Evolutionary conservation across 2,329 filamentous ascomycete genomes (phyloP), one percentile per base, ranked within the genome.

Genomic region (Diaporthe australafricana): DNA sequence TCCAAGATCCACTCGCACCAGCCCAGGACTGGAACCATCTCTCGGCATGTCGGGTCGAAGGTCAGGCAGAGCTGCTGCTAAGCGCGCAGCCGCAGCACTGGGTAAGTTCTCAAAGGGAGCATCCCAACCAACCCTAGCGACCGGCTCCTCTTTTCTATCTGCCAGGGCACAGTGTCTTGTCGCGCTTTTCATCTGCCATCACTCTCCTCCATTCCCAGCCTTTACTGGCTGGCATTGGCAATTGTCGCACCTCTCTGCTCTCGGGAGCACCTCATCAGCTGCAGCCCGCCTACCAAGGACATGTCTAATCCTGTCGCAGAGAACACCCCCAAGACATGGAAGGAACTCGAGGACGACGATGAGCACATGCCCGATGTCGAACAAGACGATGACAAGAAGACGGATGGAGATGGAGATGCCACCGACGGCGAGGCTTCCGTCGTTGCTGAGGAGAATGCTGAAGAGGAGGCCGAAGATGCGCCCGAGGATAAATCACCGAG

Each of bases 401-500:
- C 42, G 40, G 78, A 79, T 5, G 78, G 80, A 73, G 81, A 81
- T 27, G 81, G 81, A 4, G 78, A 74, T 9, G 83, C 78, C 3
- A 78, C 75, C 16, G 81, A 78, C 11, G 79, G 81, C 22, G 85
- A 85, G 25, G 83, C 84, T 62, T 83, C 83, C 25, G 80, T 78
- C 12, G 81, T 80, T n/a, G 82, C 83, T 3, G 82, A 82, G 3
- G 82, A 82, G 3, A 77, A 77, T 16, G 76, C 72, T 20, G 79
- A 80, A 35, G 77, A 78, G 25, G 79, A 79, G 3, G 78, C 78
- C 2, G 79, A 79, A 35, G 79, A 78, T 62, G 80, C 80, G 16
- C 79, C 77, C 11, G 78, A 76, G 17, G 79, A 80, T 14, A 89
- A 89, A 77, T 86, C 88, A 14, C 86, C 88, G 1, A 85, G 86